phyloP scores from a whole-genome alignment of 345 rosid genomes.

The Citrus sp. region DNA sequence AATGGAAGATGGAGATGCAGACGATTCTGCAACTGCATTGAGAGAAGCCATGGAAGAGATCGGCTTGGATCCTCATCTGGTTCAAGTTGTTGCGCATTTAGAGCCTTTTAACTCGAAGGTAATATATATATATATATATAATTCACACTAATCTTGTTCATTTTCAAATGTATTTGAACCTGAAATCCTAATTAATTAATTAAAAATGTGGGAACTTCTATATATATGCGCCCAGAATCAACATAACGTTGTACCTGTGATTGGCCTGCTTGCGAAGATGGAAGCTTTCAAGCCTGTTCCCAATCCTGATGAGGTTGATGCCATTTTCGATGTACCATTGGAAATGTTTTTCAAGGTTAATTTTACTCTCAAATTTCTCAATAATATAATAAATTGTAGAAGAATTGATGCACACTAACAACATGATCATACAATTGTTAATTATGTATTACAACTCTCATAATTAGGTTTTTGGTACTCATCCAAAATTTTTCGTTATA shows the following conservation, averaged over 20 bases:
- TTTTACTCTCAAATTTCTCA: not conserved
- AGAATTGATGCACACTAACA: too few relatives aligned
- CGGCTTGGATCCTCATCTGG: constrained; percentile 34
- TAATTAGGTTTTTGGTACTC: too few relatives aligned
- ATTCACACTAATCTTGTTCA: not conserved
- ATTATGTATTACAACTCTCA: too few relatives aligned
- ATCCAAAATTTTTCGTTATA: too few relatives aligned
- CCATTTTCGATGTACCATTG: constrained; percentile 35
- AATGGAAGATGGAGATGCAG: constrained; percentile 36
- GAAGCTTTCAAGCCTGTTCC: constrained; percentile 32
- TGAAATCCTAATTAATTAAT: not conserved
- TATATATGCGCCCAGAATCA: constrained; percentile 25
- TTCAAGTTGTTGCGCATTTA: constrained; percentile 30
- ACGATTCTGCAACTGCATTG: constrained; percentile 32
- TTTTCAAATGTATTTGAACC: not conserved
- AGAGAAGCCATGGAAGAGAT: constrained; percentile 43
- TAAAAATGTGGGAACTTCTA: not conserved
- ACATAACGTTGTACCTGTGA: constrained; percentile 32
- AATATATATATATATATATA: not conserved
- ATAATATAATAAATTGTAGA: too few relatives aligned
- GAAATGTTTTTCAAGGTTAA: constrained; percentile 45
- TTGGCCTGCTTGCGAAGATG: constrained; percentile 26
- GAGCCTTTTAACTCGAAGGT: constrained; percentile 36
- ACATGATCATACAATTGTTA: too few relatives aligned
- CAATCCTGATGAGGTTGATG: constrained; percentile 37